These are phyloP conservation scores for Arthroderma uncinatum DNA, from an alignment of 2,329 filamentous ascomycete species.

Conservation along the genomic window DNA sequence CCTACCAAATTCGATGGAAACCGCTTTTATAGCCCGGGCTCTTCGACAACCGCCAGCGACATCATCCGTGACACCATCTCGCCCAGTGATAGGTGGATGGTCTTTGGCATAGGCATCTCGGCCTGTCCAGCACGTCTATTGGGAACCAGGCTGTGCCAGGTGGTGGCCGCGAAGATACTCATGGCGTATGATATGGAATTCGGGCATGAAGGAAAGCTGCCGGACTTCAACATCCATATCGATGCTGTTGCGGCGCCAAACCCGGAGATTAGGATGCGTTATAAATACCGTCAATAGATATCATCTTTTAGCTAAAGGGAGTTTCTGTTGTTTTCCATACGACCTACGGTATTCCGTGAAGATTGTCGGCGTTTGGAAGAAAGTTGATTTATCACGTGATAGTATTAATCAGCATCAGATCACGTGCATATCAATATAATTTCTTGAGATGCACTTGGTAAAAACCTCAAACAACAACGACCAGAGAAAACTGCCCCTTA, in stretches of 20 bases:
- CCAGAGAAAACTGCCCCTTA: no score
- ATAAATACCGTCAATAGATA: not conserved
- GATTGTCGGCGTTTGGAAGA: no score
- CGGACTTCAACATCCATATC: not conserved
- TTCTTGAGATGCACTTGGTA: no score
- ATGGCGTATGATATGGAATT: not conserved
- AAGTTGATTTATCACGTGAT: no score
- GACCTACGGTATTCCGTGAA: no score
- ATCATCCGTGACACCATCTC: not conserved
- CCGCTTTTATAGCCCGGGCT: not conserved
- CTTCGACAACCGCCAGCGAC: not conserved
- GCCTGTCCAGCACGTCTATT: not conserved
- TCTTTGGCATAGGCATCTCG: not conserved
- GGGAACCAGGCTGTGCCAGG: not conserved
- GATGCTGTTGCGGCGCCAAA: not conserved
- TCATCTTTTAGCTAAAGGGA: no score
- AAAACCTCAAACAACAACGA: no score
- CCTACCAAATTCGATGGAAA: slow-evolving; percentile 1
- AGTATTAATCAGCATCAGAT: no score
- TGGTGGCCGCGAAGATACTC: not conserved
- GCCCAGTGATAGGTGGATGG: not conserved
- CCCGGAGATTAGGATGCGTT: slow-evolving; percentile 1
- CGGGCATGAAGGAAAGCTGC: not conserved
- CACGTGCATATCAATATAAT: no score
- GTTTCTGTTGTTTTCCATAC: no score